Percentiles rank a stretch among this genome's conserved stretches.
Conservation (phyloP, 176 grass and related monocot species). For the Raddia distichophylla region DNA sequence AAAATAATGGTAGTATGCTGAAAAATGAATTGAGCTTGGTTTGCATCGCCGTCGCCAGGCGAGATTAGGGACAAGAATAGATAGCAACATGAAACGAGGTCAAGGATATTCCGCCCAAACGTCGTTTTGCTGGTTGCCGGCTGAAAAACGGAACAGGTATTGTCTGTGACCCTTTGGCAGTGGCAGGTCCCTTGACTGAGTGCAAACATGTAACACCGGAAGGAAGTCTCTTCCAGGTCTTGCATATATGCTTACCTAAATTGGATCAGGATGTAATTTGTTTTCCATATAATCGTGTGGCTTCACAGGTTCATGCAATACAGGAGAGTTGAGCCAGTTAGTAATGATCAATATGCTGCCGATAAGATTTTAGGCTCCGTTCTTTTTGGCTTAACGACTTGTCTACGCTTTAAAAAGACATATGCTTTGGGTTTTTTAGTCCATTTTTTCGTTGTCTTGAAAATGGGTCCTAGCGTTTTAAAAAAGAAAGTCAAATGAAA, state of each 20-base stretch:
- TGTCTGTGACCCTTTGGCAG: background rate
- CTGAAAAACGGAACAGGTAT: constrained; percentile 36
- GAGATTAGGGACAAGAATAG: constrained; percentile 35
- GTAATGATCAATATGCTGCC: background rate
- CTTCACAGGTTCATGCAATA: background rate
- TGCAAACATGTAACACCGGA: background rate
- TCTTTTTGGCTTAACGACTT: too few relatives aligned
- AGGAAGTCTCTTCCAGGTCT: constrained; percentile 29
- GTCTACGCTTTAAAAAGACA: too few relatives aligned
- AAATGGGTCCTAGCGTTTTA: too few relatives aligned
- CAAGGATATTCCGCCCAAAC: constrained; percentile 14
- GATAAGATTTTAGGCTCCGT: background rate
- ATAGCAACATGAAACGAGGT: constrained; percentile 10
- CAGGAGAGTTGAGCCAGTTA: background rate
- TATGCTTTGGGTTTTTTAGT: too few relatives aligned
- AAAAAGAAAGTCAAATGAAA: too few relatives aligned
- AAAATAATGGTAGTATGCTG: constrained; percentile 36
- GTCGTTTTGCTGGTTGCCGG: constrained; percentile 3
- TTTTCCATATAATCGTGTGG: background rate
- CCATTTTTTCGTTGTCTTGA: too few relatives aligned
- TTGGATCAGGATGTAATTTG: background rate
- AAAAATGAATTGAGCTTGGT: constrained; percentile 27
- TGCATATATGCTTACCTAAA: constrained; percentile 2
- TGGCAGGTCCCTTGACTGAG: background rate
- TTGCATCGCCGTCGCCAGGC: constrained; percentile 45